These are phyloP conservation scores for Phytophthora boehmeriae DNA, from an alignment of 352 stramenopile genomes.

Conservation along the genomic window DNA sequence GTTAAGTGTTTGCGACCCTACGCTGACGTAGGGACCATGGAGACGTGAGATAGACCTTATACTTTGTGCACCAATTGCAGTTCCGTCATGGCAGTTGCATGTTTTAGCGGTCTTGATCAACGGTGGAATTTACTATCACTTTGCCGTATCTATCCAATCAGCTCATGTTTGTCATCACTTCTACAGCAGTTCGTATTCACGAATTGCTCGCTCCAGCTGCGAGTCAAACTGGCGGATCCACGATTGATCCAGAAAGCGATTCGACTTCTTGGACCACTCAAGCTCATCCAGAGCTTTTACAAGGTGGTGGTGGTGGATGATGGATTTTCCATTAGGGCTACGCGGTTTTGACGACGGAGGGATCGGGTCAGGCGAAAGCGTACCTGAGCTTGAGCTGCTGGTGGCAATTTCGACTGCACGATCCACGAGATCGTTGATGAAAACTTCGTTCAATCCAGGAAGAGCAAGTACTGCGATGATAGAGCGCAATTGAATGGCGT, in stretches of 20 bases:
- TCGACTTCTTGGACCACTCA: slow-evolving; percentile 69
- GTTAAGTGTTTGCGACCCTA: slow-evolving; percentile 29
- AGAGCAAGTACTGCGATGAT: slow-evolving; percentile 52
- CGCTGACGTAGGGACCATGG: background rate
- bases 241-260: slow-evolving; percentile 79
- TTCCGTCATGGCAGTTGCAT: background rate
- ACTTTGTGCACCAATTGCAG: background rate
- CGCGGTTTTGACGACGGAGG: slow-evolving; percentile 13
- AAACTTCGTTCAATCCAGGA: slow-evolving; percentile 51
- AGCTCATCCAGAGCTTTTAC: slow-evolving; percentile 62
- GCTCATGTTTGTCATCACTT: slow-evolving; percentile 4
- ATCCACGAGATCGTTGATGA: slow-evolving; percentile 59
- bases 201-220: slow-evolving; percentile 72
- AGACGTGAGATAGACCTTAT: slow-evolving; percentile 5
- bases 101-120: slow-evolving; percentile 6
- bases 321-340: slow-evolving; percentile 8
- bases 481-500: slow-evolving; percentile 47
- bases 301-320: slow-evolving; percentile 58
- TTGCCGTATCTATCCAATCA: background rate
- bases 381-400: slow-evolving; percentile 1
- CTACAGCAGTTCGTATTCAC: slow-evolving; percentile 76
- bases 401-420: slow-evolving; percentile 23
- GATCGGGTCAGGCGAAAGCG: slow-evolving; percentile 6
- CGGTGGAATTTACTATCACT: slow-evolving; percentile 1
- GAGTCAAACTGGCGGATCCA: slow-evolving; percentile 85